Conservation (phyloP, 2,329 filamentous ascomycete species). For the Bipolaris oryzae region DNA sequence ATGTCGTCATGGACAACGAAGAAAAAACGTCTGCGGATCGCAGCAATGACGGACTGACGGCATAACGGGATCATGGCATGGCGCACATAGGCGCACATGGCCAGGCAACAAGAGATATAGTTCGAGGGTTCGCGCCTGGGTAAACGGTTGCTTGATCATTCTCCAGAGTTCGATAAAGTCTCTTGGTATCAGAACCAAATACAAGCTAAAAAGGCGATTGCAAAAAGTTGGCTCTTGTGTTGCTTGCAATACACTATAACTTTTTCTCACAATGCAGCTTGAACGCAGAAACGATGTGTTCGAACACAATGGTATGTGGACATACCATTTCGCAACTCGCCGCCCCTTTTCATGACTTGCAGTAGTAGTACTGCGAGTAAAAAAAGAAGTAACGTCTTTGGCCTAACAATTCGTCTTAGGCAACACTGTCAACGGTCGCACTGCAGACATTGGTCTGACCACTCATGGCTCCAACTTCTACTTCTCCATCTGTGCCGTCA, state of each 20-base stretch:
- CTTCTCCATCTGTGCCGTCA: constrained; percentile 65
- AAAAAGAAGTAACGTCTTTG: not conserved
- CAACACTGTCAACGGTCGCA: constrained; percentile 54
- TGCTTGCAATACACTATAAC: not conserved
- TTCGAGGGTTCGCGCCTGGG: not conserved
- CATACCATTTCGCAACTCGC: not conserved
- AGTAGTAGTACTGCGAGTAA: not conserved
- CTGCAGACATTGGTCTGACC: constrained; percentile 64
- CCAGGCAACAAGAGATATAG: not conserved
- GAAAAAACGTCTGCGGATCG: not conserved
- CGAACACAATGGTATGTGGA: constrained; percentile 25
- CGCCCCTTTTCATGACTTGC: not conserved
- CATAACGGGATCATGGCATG: constrained; percentile 4
- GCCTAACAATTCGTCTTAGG: constrained; percentile 24
- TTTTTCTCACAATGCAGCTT: constrained; percentile 11
- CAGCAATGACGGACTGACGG: not conserved
- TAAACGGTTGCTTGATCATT: not conserved
- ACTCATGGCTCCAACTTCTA: constrained; percentile 66
- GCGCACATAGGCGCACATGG: too few relatives aligned
- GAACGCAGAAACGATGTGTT: constrained; percentile 31
- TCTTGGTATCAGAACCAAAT: not conserved
- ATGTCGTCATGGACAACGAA: constrained; percentile 5
- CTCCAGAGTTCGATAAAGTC: not conserved
- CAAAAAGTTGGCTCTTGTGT: not conserved
- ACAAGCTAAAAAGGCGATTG: not conserved